A percentile compares a stretch with the other conserved stretches of the same genome.
Conservation (phyloP, 495 filamentous ascomycete species). For the Tetracladium marchalianum region DNA sequence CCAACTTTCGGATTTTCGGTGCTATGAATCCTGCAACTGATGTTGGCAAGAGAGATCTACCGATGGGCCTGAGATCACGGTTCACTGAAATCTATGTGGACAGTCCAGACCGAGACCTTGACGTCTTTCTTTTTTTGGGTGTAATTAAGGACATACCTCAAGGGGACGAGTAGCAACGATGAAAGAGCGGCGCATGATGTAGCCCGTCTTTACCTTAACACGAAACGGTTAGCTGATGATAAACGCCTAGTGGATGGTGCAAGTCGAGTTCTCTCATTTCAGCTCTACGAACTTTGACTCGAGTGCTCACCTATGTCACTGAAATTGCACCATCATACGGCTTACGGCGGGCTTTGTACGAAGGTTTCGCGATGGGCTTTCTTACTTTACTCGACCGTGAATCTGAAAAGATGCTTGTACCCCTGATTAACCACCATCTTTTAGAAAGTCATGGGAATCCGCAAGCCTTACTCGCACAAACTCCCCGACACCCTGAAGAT, state of each 20-base stretch:
- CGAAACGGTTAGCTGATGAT: conserved; percentile 67
- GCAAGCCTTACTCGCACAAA: conserved; percentile 58
- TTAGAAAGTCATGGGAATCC: conserved; percentile 56
- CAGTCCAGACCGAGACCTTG: conserved; percentile 73
- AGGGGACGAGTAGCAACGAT: conserved; percentile 52
- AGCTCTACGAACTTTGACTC: conserved; percentile 90
- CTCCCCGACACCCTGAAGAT: conserved; percentile 64
- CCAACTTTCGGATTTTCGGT: conserved; percentile 90
- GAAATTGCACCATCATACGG: conserved; percentile 80
- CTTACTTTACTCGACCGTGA: conserved; percentile 70
- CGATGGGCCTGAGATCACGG: conserved; percentile 68
- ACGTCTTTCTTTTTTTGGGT: conserved; percentile 69
- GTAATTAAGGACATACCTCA: conserved; percentile 83
- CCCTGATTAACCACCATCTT: conserved; percentile 73
- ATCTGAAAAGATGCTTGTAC: conserved; percentile 67
- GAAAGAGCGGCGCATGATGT: conserved; percentile 62
- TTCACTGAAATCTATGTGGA: conserved; percentile 94
- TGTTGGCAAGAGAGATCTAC: conserved; percentile 88
- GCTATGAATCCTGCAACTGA: conserved; percentile 99
- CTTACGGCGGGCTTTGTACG: conserved; percentile 77
- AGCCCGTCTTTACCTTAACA: conserved; percentile 74
- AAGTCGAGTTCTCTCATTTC: conserved; percentile 88
- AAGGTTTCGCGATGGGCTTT: conserved; percentile 99
- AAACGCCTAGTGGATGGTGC: conserved; percentile 88
- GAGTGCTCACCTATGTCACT: conserved; percentile 75